A percentile compares a stretch with the other conserved stretches of the same genome.
phyloP scores from a whole-genome alignment of 169 alveolate species.

The Cryptosporidium meleagridis region DNA sequence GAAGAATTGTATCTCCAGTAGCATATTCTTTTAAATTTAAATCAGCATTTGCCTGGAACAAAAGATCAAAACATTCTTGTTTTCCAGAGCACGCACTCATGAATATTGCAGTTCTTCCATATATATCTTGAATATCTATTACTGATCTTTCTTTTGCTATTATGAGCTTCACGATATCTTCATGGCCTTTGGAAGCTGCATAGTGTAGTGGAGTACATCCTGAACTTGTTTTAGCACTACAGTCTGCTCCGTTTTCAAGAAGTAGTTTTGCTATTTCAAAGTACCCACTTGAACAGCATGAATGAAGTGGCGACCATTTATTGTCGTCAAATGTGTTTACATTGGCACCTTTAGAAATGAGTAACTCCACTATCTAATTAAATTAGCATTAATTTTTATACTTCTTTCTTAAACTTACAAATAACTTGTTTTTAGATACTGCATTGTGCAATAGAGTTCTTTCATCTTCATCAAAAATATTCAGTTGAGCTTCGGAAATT shows the following conservation, averaged over 20 bases:
- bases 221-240: conserved; percentile 39
- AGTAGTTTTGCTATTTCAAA: conserved; percentile 41
- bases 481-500: conserved; percentile 10
- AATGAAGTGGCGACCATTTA: conserved; percentile 77
- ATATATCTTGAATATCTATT: conserved; percentile 18
- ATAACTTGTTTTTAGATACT: conserved; percentile 52
- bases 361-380: conserved; percentile 17
- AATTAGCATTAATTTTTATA: not conserved
- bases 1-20: conserved; percentile 55
- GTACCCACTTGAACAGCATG: conserved; percentile 76
- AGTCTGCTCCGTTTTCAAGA: conserved; percentile 30
- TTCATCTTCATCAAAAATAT: conserved; percentile 75
- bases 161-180: conserved; percentile 47
- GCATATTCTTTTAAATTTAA: not conserved
- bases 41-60: conserved; percentile 23
- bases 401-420: conserved; percentile 7
- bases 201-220: conserved; percentile 78
- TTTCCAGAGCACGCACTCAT: conserved; percentile 67
- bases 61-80: conserved; percentile 20
- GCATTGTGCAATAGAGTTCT: conserved; percentile 76
- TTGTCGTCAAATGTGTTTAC: conserved; percentile 71
- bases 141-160: not conserved
- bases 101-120: conserved; percentile 53
- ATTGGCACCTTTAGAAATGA: conserved; percentile 69
- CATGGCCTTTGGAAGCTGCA: conserved; percentile 78